phyloP scores from a whole-genome alignment of 1,284 basidiomycete species.

The Ceratobasidium sp. region DNA sequence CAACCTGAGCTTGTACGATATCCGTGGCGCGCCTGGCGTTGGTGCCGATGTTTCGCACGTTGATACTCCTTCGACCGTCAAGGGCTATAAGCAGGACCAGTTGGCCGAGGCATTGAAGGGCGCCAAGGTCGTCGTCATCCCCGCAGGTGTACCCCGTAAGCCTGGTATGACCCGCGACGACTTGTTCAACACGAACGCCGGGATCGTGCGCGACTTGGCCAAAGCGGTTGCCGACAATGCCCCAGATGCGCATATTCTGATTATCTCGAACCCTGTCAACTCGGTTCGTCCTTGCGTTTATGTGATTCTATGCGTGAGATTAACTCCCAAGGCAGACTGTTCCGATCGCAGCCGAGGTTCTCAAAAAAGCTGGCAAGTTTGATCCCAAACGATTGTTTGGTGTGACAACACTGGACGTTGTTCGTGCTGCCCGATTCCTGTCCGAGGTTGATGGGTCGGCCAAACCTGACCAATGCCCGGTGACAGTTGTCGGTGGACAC shows the following conservation, averaged over 20 bases:
- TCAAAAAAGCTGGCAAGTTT: constrained; percentile 94
- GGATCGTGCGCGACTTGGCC: constrained; percentile 96
- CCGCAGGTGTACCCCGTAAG: constrained; percentile 96
- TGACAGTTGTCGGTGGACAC: constrained; percentile 94
- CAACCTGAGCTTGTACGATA: constrained; percentile 84
- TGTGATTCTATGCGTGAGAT: background rate
- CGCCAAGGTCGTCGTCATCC: constrained; percentile 92
- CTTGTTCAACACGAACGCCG: constrained; percentile 97
- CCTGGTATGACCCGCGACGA: constrained; percentile 96
- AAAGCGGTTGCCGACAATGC: constrained; percentile 84
- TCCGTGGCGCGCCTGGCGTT: constrained; percentile 90
- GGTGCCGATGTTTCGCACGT: constrained; percentile 94
- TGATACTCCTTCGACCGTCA: constrained; percentile 85
- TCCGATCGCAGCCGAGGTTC: constrained; percentile 92
- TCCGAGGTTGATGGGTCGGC: constrained; percentile 70
- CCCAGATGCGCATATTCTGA: constrained; percentile 89
- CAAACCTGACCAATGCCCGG: constrained; percentile 69
- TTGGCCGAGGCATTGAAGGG: constrained; percentile 87
- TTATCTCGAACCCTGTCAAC: constrained; percentile 98
- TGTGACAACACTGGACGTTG: constrained; percentile 97
- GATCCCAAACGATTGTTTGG: constrained; percentile 78
- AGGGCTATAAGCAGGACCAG: constrained; percentile 82
- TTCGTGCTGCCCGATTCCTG: constrained; percentile 93
- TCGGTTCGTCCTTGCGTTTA: constrained; percentile 52
- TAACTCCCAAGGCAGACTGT: constrained; percentile 66